Conservation (phyloP, 805 yeast species). For the Candida orba region DNA sequence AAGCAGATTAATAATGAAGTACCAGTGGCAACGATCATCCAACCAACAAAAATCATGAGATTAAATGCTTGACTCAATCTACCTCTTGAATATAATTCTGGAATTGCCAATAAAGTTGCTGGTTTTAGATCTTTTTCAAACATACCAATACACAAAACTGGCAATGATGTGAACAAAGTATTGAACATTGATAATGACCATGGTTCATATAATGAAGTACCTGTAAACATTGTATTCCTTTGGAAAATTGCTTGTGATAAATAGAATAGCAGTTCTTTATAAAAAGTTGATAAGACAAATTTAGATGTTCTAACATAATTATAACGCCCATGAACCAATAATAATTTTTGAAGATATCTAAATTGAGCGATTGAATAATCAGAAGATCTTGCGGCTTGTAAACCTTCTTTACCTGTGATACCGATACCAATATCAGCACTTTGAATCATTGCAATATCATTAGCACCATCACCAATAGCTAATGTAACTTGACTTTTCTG, state of each 20-base stretch:
- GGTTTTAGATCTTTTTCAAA: conserved; percentile 88
- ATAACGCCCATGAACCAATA: conserved; percentile 93
- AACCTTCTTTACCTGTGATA: conserved; percentile 93
- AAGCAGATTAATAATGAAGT: conserved; percentile 71
- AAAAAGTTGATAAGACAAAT: conserved; percentile 88
- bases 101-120: conserved; percentile 82
- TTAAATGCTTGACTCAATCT: conserved; percentile 70
- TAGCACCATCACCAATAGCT: conserved; percentile 99
- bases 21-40: conserved; percentile 72
- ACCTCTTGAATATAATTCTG: conserved; percentile 80
- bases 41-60: conserved; percentile 55
- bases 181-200: conserved; percentile 98
- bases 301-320: conserved; percentile 88
- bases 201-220: conserved; percentile 87
- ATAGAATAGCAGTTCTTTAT: conserved; percentile 87
- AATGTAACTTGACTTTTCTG: conserved; percentile 69
- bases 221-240: conserved; percentile 80
- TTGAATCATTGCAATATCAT: conserved; percentile 98
- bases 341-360: conserved; percentile 69
- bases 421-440: conserved; percentile 98
- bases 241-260: conserved; percentile 85
- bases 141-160: conserved; percentile 91
- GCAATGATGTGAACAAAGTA: conserved; percentile 87
- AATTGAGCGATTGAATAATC: conserved; percentile 96
- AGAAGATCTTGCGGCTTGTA: conserved; percentile 92